Evolutionary conservation across 2,329 filamentous ascomycete genomes (phyloP).

Genomic region (Pestalotiopsis sp.): DNA sequence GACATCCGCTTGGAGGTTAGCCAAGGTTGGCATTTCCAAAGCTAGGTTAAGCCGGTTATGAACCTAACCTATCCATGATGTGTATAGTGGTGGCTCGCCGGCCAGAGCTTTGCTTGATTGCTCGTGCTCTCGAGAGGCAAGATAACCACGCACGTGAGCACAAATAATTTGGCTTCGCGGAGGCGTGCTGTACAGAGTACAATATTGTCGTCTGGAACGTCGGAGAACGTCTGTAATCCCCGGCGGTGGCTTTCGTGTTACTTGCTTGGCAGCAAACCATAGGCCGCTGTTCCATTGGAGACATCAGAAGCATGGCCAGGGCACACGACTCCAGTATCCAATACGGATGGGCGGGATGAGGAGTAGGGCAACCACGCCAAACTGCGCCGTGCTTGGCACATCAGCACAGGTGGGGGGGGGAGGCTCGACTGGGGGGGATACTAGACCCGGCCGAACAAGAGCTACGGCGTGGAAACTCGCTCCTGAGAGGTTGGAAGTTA

Average conservation of each 20-base stretch:
- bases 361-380: background rate
- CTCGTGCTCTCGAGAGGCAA: background rate
- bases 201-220: background rate
- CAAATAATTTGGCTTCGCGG: background rate
- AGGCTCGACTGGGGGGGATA: background rate
- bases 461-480: background rate
- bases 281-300: background rate
- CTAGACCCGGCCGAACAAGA: background rate
- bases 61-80: background rate
- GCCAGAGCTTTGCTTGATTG: background rate
- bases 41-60: background rate
- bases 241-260: conserved; percentile 5
- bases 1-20: conserved; percentile 6
- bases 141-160: conserved; percentile 4
- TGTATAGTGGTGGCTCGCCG: background rate
- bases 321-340: background rate
- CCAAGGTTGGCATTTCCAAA: background rate
- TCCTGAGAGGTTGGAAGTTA: background rate
- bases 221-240: background rate
- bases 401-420: background rate
- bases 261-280: background rate
- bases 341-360: background rate
- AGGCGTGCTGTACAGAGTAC: background rate
- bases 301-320: background rate
- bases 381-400: conserved; percentile 7